Evolutionary conservation across 176 grass and related monocot genomes (phyloP), one percentile per base, ranked within the genome.

Genomic region (Eleusine indica): DNA sequence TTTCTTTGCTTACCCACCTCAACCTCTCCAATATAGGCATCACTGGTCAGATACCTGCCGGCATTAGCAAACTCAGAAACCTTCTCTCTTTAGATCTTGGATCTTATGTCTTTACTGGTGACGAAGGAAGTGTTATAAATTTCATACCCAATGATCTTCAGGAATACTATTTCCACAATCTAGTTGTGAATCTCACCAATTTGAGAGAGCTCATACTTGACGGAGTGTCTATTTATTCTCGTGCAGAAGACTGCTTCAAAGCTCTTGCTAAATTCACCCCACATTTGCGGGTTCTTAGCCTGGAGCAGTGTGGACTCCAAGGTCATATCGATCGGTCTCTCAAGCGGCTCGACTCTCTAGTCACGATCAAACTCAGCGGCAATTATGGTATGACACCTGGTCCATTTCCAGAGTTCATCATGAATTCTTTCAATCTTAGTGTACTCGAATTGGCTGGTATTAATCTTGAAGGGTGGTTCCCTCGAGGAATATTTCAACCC

Each of bases 21-120:
- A 87, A 89, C 70, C 77, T 92, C 40, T 89, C 90, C 54, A 37
- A 32, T 51, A n/a, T 83, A 10, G 41, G 40, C 0, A 77, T 92
- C 42, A 6, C 18, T 2, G 90, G 80, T 17, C 75, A 87, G 54
- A 58, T 92, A 18, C 83, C 90, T 4, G 28, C n/a, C 15, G 83
- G 78, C 74, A 89, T 92, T 15, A 48, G 77, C 43, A 83, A 74
- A 22, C 90, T 92, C 14, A 80, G 32, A 47, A 92, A 89, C 35
- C 68, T 92, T 9, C 30, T 92, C 28, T 84, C 75, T 1, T 87
- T 92, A 5, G 83, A 92, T 41, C 70, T 89, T 42, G 42, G 42
- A 7, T 92, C 90, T 15, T 28, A 19, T 22, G 16, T 60, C 29
- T 32, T 6, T 12, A 54, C 3, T 54, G 52, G 18, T 54, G 16